Evolutionary conservation across 768 basidiomycete species (phyloP), one percentile per base, ranked within the genome.

Genomic region (Termitomyces sp.): DNA sequence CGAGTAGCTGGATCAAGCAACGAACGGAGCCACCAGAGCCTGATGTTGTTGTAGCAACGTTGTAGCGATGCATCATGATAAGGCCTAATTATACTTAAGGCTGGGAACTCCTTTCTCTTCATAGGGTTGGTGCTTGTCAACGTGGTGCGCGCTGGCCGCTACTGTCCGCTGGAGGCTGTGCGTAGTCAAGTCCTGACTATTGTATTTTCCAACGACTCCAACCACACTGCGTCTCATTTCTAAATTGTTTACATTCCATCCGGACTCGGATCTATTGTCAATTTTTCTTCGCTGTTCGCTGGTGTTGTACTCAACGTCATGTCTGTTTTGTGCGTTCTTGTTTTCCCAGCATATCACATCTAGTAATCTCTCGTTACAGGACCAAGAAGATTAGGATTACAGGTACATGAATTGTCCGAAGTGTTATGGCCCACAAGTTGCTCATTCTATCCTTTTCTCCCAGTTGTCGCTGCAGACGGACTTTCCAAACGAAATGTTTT

Each of bases 391-490:
- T 93, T 61, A 83, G 89, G 71, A 76, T 91, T 58, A 91, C 89
- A 62, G 89, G 90, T 89, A 22, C 44, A 79, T 67, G 53, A 47
- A 6, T 18, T 22, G 40, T 26, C 0, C 32, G 22, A 20, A n/a
- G 10, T 36, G 14, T 12, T 26, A 48, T 44, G 24, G 12, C n/a
- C 50, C 20, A 55, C 12, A n/a, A n/a, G n/a, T 55, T 44, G 16
- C n/a, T 22, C 55, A 51, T 30, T 48, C 47, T 53, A 30, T 37
- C 57, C 20, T 62, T 59, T 52, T 2, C 58, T 55, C 56, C 8
- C 65, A 97, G 95, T 95, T 61, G 95, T 99, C 62, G 96, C 97
- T 56, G 97, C 94, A 46, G 95, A 97, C 75, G 90, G 90, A 14
- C 77, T 97, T 20, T 89, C 89, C 46, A 97, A 96, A 77, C 90